Base-by-base conservation (phyloP, 768 basidiomycete genomes). In the Gymnopilus junonius region DNA sequence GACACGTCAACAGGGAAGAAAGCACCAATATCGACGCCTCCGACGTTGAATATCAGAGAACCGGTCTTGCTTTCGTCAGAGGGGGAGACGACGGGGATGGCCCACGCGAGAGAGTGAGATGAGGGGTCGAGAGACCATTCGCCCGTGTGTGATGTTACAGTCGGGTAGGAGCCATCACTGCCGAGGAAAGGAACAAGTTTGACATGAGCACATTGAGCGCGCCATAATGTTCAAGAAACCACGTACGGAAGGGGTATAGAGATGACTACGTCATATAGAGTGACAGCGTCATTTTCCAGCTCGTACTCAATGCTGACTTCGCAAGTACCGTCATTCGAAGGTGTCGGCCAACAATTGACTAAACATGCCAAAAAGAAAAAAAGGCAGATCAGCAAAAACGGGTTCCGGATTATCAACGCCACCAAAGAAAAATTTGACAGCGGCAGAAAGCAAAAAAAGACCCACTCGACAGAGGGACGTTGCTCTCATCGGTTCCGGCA, bases 301-400 rank as follows among this genome's bases (percentile, higher is more conserved):
- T 99, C 96, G 72, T 97, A 98, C 76, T 98, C 97, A 65, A 99
- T 93, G 76, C 93, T 96, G 63, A 99, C 93, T 66, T 97, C 95
- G 67, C 90, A 92, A 1, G 90, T 91, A n/a, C 95, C 95, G 64
- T 94, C 91, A 69, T 93, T 94, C 39, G 92, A 89, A 6, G 93
- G 91, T 12, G 94, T 90, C 12, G 96, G 97, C 96, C 96, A 99
- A 77, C 94, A 96, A 73, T 94, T 99, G 74, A 99, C 96, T 95
- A 27, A 25, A 15, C 5, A 35, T 39, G 39, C 45, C 42, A 53
- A n/a, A 42, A 48, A 17, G 21, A 35, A 58, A 11, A 15, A 57
- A 35, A 35, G 39, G 37, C 35, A 10, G 29, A 45, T 51, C 29
- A 51, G 48, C 48, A 23, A n/a, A n/a, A 46, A 32, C 27, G 48